Base-by-base conservation (phyloP, 495 filamentous ascomycete genomes). In the Lichina pygmaea region DNA sequence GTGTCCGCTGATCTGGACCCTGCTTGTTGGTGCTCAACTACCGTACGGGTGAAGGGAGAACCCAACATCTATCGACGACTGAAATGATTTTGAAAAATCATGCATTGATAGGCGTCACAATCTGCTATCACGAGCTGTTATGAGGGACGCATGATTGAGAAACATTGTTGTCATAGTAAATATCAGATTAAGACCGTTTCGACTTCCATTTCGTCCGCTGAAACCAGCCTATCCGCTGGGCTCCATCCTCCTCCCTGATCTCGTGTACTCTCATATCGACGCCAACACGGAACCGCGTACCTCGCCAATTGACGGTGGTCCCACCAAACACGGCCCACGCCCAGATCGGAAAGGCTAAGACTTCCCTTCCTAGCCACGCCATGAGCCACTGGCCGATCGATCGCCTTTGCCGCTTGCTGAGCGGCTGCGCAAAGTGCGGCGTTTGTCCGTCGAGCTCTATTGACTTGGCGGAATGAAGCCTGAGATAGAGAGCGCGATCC, bases 271-370 rank as follows among this genome's bases (percentile, higher is more conserved):
- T 81, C 71, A 86, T 92, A 59, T 93, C 81, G 51, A 75, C 64
- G 6, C 79, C 70, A 10, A 99, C 85, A 55, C 72, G 70, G 57
- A 95, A 95, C 24, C 64, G 67, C 51, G 72, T 72, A 0, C 85
- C 84, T 34, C 89, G 66, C 91, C 91, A 95, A 46, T 71, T 69
- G 9, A 95, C 82, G 31, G 73, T 85, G 33, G 73, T 72, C 5
- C 81, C 91, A 45, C 84, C 77, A 51, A 75, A 75, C 16, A 93
- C 74, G 11, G 86, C 85, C 72, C 75, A 78, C 4, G 62, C 43
- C 89, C 89, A 95, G 43, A 99, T 80, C 6, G 82, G 83, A 31
- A 86, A 62, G 0, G 91, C 86, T 7, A 93, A 61, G 0, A 68
- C 36, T 55, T 99, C 89, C 16, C 89, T 66, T 0, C 81, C 86